A percentile compares a stretch with the other conserved stretches of the same genome.
These are phyloP conservation scores for Hemisphaericaspora xylanilytica DNA, from an alignment of 1,139 yeast species.

Conservation along the genomic window DNA sequence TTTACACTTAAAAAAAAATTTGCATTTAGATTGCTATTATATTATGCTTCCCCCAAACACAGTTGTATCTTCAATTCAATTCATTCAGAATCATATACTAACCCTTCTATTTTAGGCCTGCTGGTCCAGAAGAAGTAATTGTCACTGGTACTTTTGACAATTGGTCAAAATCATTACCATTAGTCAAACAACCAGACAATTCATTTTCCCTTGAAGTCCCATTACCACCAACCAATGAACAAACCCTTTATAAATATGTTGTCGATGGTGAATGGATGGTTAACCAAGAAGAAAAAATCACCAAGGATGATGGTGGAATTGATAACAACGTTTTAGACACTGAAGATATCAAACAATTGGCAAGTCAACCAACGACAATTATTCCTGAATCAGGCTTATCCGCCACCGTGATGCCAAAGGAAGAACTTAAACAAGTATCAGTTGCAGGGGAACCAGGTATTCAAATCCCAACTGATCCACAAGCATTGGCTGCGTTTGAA, in stretches of 20 bases:
- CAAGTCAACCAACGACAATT: slow-evolving; percentile 29
- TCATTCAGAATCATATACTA: too few relatives aligned
- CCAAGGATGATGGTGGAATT: slow-evolving; percentile 53
- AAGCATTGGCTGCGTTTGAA: slow-evolving; percentile 39
- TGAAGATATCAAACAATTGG: slow-evolving; percentile 35
- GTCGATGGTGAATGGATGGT: slow-evolving; percentile 73
- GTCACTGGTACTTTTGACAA: slow-evolving; percentile 78
- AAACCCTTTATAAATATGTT: slow-evolving; percentile 62
- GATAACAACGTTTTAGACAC: slow-evolving; percentile 56
- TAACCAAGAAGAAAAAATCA: slow-evolving; percentile 42
- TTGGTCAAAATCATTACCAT: slow-evolving; percentile 61
- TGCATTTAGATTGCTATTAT: too few relatives aligned
- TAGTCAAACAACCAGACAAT: slow-evolving; percentile 61
- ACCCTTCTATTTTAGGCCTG: slow-evolving; percentile 48
- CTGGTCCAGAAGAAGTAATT: slow-evolving; percentile 68
- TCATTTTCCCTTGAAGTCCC: slow-evolving; percentile 61
- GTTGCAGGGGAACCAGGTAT: slow-evolving; percentile 58
- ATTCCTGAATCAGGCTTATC: slow-evolving; percentile 59
- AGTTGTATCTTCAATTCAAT: too few relatives aligned
- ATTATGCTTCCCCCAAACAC: too few relatives aligned
- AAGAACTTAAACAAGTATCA: slow-evolving; percentile 43
- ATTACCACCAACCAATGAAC: slow-evolving; percentile 39
- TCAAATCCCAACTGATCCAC: slow-evolving; percentile 38
- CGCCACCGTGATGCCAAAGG: slow-evolving; percentile 56
- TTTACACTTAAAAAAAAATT: too few relatives aligned